Evolutionary conservation across 257 asterid genomes (phyloP).

Genomic region (Petunia axillaris): DNA sequence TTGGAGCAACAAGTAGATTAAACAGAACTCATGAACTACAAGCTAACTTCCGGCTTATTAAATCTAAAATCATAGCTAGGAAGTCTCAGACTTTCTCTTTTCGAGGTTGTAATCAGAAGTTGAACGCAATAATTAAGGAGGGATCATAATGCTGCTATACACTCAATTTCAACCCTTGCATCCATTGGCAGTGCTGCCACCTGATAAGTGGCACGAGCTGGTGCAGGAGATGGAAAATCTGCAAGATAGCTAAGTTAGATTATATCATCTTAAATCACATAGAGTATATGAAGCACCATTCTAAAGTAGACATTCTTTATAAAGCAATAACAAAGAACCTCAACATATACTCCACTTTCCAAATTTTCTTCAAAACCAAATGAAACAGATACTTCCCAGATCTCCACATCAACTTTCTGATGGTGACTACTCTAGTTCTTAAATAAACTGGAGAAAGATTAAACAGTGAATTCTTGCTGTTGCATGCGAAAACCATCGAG

Average conservation of each 20-base stretch:
- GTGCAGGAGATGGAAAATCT: conserved; percentile 88
- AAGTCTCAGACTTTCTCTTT: not conserved
- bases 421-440: not conserved
- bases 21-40: not conserved
- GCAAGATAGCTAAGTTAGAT: conserved; percentile 37
- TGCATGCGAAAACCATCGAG: not conserved
- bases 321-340: too few species aligned
- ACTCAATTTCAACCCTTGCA: conserved; percentile 82
- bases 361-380: too few species aligned
- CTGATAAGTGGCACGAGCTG: conserved; percentile 93
- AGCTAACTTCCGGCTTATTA: not conserved
- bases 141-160: conserved; percentile 66
- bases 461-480: not conserved
- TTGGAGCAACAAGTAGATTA: not conserved
- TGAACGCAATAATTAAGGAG: not conserved
- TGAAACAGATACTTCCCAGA: too few species aligned
- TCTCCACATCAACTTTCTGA: too few species aligned
- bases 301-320: conserved; percentile 11
- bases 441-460: not conserved
- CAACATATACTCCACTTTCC: too few species aligned
- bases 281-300: not conserved
- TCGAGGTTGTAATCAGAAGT: not conserved
- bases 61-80: not conserved
- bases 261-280: not conserved
- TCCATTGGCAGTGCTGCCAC: conserved; percentile 90